A percentile compares a stretch with the other conserved stretches of the same genome.
Conservation (phyloP, 164 flowering plant genomes). For the Magnolia changhungtana region DNA sequence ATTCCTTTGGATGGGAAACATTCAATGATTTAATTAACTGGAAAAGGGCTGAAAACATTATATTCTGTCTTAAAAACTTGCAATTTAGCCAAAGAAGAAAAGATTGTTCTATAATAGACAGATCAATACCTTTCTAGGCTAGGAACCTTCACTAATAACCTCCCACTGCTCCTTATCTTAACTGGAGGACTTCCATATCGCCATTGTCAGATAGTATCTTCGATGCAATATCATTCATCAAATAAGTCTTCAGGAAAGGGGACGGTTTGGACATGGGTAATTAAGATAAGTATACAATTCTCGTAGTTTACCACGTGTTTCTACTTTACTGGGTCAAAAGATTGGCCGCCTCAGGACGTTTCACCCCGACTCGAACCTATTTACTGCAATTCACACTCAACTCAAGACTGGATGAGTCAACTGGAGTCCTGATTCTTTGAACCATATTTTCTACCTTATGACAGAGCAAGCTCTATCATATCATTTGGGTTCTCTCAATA, state of each 20-base stretch:
- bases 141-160: conserved; percentile 38
- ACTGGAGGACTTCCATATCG: conserved; percentile 76
- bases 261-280: background rate
- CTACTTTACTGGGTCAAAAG: conserved; percentile 57
- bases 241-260: background rate
- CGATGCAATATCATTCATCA: background rate
- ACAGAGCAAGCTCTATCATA: no score
- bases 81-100: background rate
- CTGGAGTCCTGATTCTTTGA: no score
- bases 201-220: conserved; percentile 90
- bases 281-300: background rate
- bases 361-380: no score
- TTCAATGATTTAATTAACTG: conserved; percentile 46
- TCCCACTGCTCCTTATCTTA: conserved; percentile 89
- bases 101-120: conserved; percentile 1
- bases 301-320: conserved; percentile 69
- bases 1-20: conserved; percentile 25
- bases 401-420: no score
- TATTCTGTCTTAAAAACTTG: background rate
- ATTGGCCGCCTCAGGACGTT: conserved; percentile 24
- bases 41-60: conserved; percentile 9
- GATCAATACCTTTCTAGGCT: conserved; percentile 45
- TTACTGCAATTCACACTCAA: no score
- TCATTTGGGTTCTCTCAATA: no score
- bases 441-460: no score